These are phyloP conservation scores for Yamadazyma blattariae DNA, from an alignment of 1,139 yeast genomes.

Conservation along the genomic window DNA sequence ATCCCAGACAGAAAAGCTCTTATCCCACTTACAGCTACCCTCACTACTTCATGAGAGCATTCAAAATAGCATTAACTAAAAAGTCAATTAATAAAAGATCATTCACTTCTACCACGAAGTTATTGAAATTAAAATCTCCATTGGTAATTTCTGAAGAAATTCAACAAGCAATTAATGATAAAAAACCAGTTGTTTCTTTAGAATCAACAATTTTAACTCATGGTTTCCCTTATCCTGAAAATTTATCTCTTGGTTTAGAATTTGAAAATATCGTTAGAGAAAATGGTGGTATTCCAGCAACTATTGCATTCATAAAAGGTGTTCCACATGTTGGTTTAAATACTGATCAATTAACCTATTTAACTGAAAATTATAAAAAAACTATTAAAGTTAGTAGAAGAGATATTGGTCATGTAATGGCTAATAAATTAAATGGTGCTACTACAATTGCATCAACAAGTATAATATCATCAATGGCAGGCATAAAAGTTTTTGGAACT, in stretches of 20 bases:
- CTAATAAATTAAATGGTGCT: conserved; percentile 67
- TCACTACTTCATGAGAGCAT: no score
- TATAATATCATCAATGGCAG: conserved; percentile 74
- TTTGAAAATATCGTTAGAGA: conserved; percentile 64
- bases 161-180: conserved; percentile 52
- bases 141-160: conserved; percentile 55
- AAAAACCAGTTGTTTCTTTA: conserved; percentile 68
- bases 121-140: conserved; percentile 7
- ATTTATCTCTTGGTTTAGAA: conserved; percentile 64
- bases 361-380: conserved; percentile 40
- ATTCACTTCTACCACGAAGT: background rate
- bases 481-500: conserved; percentile 84
- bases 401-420: conserved; percentile 75
- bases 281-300: conserved; percentile 79
- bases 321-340: conserved; percentile 66
- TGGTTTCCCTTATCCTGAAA: conserved; percentile 82
- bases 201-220: conserved; percentile 90
- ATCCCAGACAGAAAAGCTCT: no score
- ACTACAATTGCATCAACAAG: conserved; percentile 90
- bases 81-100: no score
- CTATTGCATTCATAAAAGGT: conserved; percentile 77
- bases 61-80: no score
- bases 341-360: conserved; percentile 40
- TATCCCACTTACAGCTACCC: no score
- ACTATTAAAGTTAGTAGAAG: conserved; percentile 73